Conservation (phyloP, 208 protist genomes). For the Trypanosoma platydactyli region DNA sequence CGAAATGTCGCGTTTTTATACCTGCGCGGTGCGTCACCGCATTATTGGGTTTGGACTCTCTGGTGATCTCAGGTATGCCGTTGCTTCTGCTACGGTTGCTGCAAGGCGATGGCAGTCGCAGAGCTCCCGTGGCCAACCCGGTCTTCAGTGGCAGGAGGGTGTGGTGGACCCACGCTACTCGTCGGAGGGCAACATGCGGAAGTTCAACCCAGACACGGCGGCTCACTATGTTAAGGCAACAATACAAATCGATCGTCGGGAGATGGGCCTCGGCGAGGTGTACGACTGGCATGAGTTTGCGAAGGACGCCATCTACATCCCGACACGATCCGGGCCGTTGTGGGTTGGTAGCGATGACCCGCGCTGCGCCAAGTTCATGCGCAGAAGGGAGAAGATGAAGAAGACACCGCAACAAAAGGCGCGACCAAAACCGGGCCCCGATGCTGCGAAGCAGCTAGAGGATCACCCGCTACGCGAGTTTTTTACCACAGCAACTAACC, state of each 20-base stretch:
- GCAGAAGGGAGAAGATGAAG: conserved; percentile 83
- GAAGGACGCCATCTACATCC: conserved; percentile 86
- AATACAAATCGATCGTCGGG: conserved; percentile 86
- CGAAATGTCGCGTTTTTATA: too few species aligned
- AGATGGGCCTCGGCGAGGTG: conserved; percentile 84
- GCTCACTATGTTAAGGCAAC: conserved; percentile 87
- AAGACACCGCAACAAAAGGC: conserved; percentile 74
- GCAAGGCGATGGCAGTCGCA: conserved; percentile 64
- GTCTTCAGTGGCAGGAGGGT: conserved; percentile 66
- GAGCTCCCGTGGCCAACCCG: conserved; percentile 40
- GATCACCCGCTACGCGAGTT: conserved; percentile 84
- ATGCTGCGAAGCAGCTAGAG: conserved; percentile 75
- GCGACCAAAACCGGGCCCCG: conserved; percentile 67
- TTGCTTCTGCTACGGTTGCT: too few species aligned
- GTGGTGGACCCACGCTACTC: conserved; percentile 74
- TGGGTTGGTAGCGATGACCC: conserved; percentile 90
- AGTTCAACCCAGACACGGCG: conserved; percentile 83
- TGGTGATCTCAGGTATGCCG: too few species aligned
- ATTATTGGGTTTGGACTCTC: too few species aligned
- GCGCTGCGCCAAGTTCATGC: conserved; percentile 70
- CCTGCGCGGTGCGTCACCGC: too few species aligned
- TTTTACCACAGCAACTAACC: conserved; percentile 83
- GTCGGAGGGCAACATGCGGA: conserved; percentile 64
- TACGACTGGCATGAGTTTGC: conserved; percentile 89
- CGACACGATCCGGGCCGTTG: conserved; percentile 73